Evolutionary conservation across 148 eudicot genomes (phyloP).

Genomic region (Rhododendron ovatum): DNA sequence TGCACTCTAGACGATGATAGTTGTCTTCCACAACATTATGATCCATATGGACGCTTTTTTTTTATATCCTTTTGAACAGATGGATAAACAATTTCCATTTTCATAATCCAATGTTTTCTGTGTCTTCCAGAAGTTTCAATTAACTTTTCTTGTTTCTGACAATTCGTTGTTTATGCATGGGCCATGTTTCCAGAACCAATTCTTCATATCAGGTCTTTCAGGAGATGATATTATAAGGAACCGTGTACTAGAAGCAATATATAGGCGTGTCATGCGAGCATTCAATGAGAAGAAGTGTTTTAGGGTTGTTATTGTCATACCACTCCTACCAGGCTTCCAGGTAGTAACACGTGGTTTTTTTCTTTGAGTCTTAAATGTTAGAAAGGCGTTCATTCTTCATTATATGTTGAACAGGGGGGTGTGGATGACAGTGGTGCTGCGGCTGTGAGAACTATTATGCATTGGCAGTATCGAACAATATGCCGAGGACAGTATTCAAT

Average conservation of each 20-base stretch:
- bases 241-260: conserved; percentile 80
- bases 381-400: neutral
- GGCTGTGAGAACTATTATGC: conserved; percentile 95
- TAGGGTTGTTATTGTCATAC: conserved; percentile 85
- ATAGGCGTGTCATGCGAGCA: conserved; percentile 82
- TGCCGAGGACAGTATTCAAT: conserved; percentile 83
- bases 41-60: neutral
- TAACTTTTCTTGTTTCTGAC: conserved; percentile 24
- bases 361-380: neutral
- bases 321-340: conserved; percentile 99
- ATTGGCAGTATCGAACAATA: conserved; percentile 98
- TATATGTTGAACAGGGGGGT: conserved; percentile 65
- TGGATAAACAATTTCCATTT: neutral
- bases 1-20: neutral
- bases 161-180: conserved; percentile 15
- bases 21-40: neutral
- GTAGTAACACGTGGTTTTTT: conserved; percentile 26
- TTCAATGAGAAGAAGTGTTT: conserved; percentile 81
- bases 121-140: neutral
- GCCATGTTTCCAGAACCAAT: conserved; percentile 73
- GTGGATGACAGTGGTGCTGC: conserved; percentile 98
- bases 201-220: conserved; percentile 96
- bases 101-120: neutral
- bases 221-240: conserved; percentile 84
- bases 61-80: neutral